phyloP scores from a whole-genome alignment of 768 basidiomycete genomes.

The Trametes cubensis region DNA sequence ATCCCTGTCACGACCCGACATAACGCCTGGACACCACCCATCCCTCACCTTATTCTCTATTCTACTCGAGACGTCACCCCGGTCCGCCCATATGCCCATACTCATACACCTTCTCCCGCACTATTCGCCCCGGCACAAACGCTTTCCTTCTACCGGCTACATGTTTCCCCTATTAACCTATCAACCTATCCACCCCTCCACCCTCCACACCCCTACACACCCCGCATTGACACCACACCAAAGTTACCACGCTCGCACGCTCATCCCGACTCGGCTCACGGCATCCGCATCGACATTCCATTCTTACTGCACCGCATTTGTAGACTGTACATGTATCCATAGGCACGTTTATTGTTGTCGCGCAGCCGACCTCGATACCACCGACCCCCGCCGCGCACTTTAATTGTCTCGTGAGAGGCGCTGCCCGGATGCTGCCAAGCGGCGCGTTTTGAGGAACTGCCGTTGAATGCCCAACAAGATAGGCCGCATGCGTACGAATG shows the following conservation, averaged over 20 bases:
- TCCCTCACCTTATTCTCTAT: background rate
- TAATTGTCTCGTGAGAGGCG: background rate
- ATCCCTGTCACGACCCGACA: too few species aligned
- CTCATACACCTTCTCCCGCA: background rate
- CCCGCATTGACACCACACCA: background rate
- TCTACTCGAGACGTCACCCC: too few species aligned
- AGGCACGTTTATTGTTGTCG: slow-evolving; percentile 18
- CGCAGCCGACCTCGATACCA: slow-evolving; percentile 4
- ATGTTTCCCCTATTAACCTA: background rate
- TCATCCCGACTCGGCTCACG: background rate
- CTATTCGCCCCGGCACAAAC: background rate
- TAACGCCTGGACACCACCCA: background rate
- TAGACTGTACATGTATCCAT: slow-evolving; percentile 18
- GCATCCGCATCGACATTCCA: slow-evolving; percentile 3
- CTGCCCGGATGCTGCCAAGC: background rate
- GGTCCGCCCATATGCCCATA: too few species aligned
- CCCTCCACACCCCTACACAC: too few species aligned
- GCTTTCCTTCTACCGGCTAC: background rate
- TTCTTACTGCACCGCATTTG: slow-evolving; percentile 10
- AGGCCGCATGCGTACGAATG: too few species aligned
- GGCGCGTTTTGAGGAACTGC: background rate
- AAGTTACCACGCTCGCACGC: background rate
- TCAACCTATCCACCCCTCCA: background rate
- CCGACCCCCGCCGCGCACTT: background rate
- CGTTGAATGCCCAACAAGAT: too few species aligned